Percentiles rank a stretch among this genome's conserved stretches.
These are phyloP conservation scores for Cyclanthera cordifolia DNA, from an alignment of 306 rosid species.

Conservation along the genomic window DNA sequence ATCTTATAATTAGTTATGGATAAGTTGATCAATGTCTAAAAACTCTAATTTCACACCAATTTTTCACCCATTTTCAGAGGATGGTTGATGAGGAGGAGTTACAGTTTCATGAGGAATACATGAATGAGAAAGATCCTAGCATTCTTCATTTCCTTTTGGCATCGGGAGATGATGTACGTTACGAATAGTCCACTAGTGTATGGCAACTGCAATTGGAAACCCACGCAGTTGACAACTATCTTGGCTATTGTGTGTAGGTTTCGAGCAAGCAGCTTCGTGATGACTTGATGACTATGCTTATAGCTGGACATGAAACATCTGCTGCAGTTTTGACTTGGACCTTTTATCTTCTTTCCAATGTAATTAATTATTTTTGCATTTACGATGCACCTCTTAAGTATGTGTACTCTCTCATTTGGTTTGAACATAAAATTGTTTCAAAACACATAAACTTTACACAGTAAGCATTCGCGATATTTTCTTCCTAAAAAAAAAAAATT, in stretches of 20 bases:
- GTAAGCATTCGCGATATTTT: background rate
- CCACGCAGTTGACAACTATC: slow-evolving; percentile 5
- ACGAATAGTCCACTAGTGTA: background rate
- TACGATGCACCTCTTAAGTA: background rate
- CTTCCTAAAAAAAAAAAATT: too few relatives aligned
- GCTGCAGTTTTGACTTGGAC: slow-evolving; percentile 99
- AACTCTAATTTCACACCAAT: background rate
- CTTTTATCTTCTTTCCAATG: slow-evolving; percentile 79
- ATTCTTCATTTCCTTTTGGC: slow-evolving; percentile 94
- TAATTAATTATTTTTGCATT: slow-evolving; percentile 9
- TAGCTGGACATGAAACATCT: slow-evolving; percentile 98
- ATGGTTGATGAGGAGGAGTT: slow-evolving; percentile 96
- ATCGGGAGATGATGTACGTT: slow-evolving; percentile 82
- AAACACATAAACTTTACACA: background rate
- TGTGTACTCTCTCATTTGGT: background rate
- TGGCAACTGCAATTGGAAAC: background rate
- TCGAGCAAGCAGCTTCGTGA: slow-evolving; percentile 98
- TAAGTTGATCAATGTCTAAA: background rate
- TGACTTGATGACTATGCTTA: slow-evolving; percentile 97
- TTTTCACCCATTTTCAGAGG: slow-evolving; percentile 46
- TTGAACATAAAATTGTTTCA: background rate
- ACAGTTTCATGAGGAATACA: slow-evolving; percentile 89
- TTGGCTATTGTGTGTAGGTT: slow-evolving; percentile 39
- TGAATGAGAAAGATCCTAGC: slow-evolving; percentile 94
- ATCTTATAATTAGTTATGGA: background rate